These are phyloP conservation scores for Thozetella sp. DNA, from an alignment of 495 filamentous ascomycete genomes.

Conservation along the genomic window DNA sequence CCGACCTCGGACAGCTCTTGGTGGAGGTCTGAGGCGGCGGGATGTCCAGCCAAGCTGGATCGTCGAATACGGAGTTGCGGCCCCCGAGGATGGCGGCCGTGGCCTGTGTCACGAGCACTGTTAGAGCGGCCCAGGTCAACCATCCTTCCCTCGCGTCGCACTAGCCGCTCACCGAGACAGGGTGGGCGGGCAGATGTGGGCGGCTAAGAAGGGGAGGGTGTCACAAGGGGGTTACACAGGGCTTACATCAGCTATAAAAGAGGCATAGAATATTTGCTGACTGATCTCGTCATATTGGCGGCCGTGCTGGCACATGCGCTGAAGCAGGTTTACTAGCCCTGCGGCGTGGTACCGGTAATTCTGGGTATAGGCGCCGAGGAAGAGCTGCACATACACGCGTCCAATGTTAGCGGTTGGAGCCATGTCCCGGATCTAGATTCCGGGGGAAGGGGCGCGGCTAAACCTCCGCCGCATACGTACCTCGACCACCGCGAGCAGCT, in stretches of 20 bases:
- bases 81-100: background rate
- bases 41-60: constrained; percentile 1
- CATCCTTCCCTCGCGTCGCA: too few species aligned
- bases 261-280: constrained; percentile 1
- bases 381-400: background rate
- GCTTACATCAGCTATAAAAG: constrained; percentile 3
- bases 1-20: background rate
- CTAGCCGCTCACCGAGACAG: too few species aligned
- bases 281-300: background rate
- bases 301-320: background rate
- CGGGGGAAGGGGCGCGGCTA: too few species aligned
- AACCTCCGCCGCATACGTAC: too few species aligned
- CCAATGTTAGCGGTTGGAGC: background rate
- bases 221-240: background rate
- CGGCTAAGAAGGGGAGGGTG: background rate
- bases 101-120: background rate
- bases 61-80: background rate
- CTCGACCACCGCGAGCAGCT: background rate
- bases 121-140: too few species aligned
- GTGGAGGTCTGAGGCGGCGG: background rate
- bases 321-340: background rate
- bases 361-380: background rate
- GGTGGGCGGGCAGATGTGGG: too few species aligned
- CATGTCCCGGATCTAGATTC: background rate
- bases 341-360: constrained; percentile 1